Percentiles rank a stretch among this genome's conserved stretches.
phyloP scores from a whole-genome alignment of 192 early-diverging fungal genomes.

The Phycomyces nitens region DNA sequence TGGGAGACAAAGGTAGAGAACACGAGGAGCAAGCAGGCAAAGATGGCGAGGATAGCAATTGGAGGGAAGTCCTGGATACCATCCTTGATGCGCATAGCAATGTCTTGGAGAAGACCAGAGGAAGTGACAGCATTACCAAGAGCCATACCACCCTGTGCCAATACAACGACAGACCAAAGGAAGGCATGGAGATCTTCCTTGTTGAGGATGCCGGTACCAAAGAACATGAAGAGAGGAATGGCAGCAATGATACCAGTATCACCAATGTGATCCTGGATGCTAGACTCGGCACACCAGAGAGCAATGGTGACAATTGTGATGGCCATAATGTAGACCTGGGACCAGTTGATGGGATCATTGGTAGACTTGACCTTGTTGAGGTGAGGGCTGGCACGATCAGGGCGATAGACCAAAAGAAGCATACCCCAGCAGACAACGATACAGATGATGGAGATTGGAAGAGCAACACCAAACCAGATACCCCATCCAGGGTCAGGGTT shows the following conservation, averaged over 20 bases:
- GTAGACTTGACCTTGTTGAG: constrained; percentile 43
- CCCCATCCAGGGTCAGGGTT: constrained; percentile 64
- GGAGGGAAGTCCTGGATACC: constrained; percentile 47
- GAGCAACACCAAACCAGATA: constrained; percentile 64
- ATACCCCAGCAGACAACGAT: constrained; percentile 63
- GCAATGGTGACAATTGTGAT: constrained; percentile 62
- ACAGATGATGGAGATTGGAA: constrained; percentile 63
- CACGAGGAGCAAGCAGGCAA: constrained; percentile 60
- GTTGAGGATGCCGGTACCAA: constrained; percentile 62
- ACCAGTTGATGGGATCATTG: constrained; percentile 39
- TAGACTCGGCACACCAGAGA: constrained; percentile 68
- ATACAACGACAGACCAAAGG: constrained; percentile 52
- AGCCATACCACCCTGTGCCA: constrained; percentile 79
- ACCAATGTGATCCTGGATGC: constrained; percentile 56
- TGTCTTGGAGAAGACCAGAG: constrained; percentile 60
- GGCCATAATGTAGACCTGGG: constrained; percentile 55
- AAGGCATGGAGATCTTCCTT: constrained; percentile 79
- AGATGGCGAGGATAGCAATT: constrained; percentile 57
- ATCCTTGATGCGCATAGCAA: constrained; percentile 56
- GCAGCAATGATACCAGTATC: constrained; percentile 79
- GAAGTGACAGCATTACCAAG: constrained; percentile 73
- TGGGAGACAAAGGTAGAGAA: constrained; percentile 76
- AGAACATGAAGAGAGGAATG: constrained; percentile 74
- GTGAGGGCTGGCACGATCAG: constrained; percentile 46
- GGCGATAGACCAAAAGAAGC: constrained; percentile 61